Conservation (phyloP, 768 basidiomycete genomes). For the Tubosaeta sp. region DNA sequence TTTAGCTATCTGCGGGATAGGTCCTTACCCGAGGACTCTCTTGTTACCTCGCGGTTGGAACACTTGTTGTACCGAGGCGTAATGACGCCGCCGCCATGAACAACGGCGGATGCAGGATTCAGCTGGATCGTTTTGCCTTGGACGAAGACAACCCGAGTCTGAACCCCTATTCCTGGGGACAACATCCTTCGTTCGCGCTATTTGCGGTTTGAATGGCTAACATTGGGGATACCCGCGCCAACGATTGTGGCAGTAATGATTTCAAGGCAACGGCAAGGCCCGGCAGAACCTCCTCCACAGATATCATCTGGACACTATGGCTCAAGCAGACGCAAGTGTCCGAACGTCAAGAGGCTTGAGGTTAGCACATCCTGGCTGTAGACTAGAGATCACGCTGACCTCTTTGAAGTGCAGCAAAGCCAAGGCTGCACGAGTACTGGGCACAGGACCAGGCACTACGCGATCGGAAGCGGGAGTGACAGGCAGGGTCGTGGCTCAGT, state of each 20-base stretch:
- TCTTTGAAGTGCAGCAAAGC: constrained; percentile 15
- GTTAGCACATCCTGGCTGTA: constrained; percentile 14
- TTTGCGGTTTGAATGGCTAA: no score
- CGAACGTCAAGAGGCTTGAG: constrained; percentile 19
- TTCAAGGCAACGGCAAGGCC: no score
- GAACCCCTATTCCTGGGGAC: no score
- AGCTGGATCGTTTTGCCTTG: background rate
- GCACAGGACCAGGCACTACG: constrained; percentile 1
- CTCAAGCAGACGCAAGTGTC: constrained; percentile 28
- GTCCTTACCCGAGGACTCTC: background rate
- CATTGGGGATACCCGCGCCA: no score
- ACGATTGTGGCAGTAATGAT: no score
- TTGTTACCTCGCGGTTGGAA: background rate
- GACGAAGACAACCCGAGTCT: no score
- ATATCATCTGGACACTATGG: constrained; percentile 37
- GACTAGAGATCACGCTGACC: constrained; percentile 7
- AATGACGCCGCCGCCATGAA: no score
- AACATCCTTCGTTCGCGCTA: no score
- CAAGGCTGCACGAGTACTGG: background rate
- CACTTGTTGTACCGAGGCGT: no score
- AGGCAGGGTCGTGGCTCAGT: no score
- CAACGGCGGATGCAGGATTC: background rate
- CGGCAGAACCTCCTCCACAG: no score
- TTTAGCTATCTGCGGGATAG: no score
- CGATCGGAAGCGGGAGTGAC: background rate